Conservation (phyloP, 164 flowering plant species). For the Liriodendron chinense region DNA sequence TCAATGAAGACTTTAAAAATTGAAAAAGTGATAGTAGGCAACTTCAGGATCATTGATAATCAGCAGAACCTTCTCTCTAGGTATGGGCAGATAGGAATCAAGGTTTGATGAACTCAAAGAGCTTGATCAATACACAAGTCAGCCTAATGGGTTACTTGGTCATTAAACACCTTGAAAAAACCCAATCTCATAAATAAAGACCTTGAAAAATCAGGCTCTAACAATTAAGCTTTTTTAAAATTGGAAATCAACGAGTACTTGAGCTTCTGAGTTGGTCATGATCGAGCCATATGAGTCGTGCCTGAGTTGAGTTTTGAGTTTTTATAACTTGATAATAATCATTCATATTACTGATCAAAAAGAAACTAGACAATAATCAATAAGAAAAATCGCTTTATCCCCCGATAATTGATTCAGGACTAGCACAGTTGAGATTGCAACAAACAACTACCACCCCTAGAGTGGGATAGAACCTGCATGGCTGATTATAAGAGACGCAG, state of each 20-base stretch:
- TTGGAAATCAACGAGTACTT: background rate
- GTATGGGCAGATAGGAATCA: background rate
- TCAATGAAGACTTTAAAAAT: no score
- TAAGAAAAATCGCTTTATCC: background rate
- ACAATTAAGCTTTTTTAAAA: no score
- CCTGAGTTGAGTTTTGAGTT: background rate
- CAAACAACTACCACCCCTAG: no score
- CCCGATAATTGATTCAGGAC: background rate
- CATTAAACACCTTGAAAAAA: no score
- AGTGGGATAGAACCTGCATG: slow-evolving; percentile 63
- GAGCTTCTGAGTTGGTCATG: background rate
- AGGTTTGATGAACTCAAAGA: background rate
- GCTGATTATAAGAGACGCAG: slow-evolving; percentile 81
- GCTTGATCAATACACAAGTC: no score
- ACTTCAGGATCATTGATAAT: background rate
- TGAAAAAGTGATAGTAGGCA: background rate
- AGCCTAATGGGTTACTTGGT: no score
- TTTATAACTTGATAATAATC: background rate
- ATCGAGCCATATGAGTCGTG: background rate
- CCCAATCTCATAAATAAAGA: background rate
- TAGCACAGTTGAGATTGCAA: background rate
- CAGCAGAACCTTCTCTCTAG: background rate
- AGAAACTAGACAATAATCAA: background rate
- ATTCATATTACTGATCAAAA: background rate
- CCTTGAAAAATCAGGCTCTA: background rate